phyloP scores from a whole-genome alignment of 345 rosid genomes.

The Syzygium jambos region DNA sequence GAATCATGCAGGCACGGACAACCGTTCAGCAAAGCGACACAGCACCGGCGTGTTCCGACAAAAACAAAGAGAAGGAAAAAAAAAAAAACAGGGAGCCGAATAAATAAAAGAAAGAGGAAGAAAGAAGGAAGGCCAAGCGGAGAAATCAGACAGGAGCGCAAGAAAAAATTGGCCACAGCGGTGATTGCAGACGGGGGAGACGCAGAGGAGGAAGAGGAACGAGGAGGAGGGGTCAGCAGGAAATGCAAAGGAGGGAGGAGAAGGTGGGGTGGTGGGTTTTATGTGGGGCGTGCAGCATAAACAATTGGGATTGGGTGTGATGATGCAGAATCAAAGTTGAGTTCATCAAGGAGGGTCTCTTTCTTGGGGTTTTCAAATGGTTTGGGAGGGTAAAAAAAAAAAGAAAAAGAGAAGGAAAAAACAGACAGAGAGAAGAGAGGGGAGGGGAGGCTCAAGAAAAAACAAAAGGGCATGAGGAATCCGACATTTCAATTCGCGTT shows the following conservation, averaged over 20 bases:
- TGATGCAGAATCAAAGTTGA: slow-evolving; percentile 51
- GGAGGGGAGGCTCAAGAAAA: slow-evolving; percentile 32
- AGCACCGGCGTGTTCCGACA: background rate
- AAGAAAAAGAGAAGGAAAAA: background rate
- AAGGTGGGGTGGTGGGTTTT: background rate
- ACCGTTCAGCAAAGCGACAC: background rate
- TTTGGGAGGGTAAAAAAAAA: slow-evolving; percentile 42
- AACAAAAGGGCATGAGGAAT: background rate
- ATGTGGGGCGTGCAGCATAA: background rate
- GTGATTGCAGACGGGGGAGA: too few species aligned
- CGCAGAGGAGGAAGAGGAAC: background rate
- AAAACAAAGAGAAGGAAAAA: too few species aligned
- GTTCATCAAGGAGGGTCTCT: slow-evolving; percentile 55
- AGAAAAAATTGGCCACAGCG: background rate
- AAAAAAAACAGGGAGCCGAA: background rate
- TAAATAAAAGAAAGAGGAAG: background rate
- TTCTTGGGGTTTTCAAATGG: slow-evolving; percentile 94
- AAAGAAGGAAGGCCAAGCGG: background rate
- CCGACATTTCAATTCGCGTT: background rate
- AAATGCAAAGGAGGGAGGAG: background rate
- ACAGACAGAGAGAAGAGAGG: too few species aligned
- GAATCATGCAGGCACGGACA: slow-evolving; percentile 24
- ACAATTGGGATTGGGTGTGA: slow-evolving; percentile 40
- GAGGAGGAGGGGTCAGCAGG: background rate
- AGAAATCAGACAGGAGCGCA: background rate